Percentiles rank a stretch among this genome's conserved stretches.
Evolutionary conservation across 257 asterid genomes (phyloP).

Genomic region (Dorcoceras hygrometricum): DNA sequence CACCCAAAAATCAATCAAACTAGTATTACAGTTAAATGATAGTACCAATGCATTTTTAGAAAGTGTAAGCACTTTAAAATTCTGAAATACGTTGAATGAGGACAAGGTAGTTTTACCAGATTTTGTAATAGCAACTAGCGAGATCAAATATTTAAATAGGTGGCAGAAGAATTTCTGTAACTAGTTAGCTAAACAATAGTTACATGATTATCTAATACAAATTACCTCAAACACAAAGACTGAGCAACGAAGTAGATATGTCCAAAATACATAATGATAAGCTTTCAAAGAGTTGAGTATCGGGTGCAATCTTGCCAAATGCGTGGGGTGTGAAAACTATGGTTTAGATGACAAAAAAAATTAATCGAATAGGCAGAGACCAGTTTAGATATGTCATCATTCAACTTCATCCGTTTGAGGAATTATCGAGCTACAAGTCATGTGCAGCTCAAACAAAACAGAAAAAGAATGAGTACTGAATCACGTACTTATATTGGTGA

Average conservation of each 20-base stretch:
- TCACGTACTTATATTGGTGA: background rate
- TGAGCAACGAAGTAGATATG: background rate
- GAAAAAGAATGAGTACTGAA: background rate
- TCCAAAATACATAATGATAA: conserved; percentile 1
- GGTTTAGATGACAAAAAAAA: background rate
- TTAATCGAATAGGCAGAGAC: conserved; percentile 12
- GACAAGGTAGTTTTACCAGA: background rate
- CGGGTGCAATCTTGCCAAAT: background rate
- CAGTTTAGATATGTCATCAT: background rate
- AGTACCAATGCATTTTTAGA: background rate
- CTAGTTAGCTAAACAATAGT: background rate
- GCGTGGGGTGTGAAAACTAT: background rate
- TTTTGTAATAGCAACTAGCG: background rate
- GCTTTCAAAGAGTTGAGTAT: background rate
- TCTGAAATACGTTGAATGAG: background rate
- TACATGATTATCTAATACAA: no score
- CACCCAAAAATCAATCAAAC: background rate
- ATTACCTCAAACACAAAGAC: background rate
- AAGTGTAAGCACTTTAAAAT: background rate
- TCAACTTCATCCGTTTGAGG: background rate
- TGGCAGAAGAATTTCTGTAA: background rate
- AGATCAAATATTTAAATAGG: background rate
- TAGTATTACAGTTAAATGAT: no score
- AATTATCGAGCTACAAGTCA: conserved; percentile 2
- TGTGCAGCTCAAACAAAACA: background rate